Base-by-base conservation (phyloP, 108 stramenopile species). In the Mediolabrus comicus region DNA sequence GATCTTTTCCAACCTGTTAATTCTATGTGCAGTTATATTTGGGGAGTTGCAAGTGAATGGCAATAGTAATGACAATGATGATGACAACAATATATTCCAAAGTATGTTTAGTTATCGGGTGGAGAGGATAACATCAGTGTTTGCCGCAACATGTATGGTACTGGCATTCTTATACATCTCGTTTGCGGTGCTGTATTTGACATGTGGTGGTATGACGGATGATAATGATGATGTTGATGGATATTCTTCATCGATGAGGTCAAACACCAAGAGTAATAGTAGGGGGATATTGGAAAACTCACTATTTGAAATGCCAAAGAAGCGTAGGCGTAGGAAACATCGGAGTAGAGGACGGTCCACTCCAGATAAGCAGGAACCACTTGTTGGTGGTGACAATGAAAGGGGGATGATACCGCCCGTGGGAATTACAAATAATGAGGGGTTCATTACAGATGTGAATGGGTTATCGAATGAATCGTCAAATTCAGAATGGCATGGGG, bases 21-120 rank as follows among this genome's bases (percentile, higher is more conserved):
- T 94, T 22, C 59, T 94, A 16, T 87, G 85, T 68, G 90, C 93
- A 14, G 90, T 94, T 2, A 75, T 94, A 55, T 81, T 94, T 57
- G 93, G 92, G 57, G 93, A 94, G 81, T 78, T 94, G 53, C 69
- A 83, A 62, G 92, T 93, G 71, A 75, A 88, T 75, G n/a, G 6
- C 62, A 71, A 81, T 35, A 62, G 71, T 59, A 82, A 70, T 39
- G 81, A 87, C 51, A 69, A 76, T 25, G 79, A 79, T 57, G 69
- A 77, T 24, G 56, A 56, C 64, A 72, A 69, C 36, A 68, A 46
- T 62, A 67, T 49, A 49, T 49, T 49, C 34, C 69, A 66, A 46
- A 82, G 60, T 11, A 68, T 62, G 57, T 51, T 64, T 58, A 71
- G 67, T 4, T 94, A 90, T 75, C 82, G 84, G 55, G 85, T 94